Evolutionary conservation across 306 rosid species (phyloP), one percentile per base, ranked within the genome.

Genomic region (Delonix regia): DNA sequence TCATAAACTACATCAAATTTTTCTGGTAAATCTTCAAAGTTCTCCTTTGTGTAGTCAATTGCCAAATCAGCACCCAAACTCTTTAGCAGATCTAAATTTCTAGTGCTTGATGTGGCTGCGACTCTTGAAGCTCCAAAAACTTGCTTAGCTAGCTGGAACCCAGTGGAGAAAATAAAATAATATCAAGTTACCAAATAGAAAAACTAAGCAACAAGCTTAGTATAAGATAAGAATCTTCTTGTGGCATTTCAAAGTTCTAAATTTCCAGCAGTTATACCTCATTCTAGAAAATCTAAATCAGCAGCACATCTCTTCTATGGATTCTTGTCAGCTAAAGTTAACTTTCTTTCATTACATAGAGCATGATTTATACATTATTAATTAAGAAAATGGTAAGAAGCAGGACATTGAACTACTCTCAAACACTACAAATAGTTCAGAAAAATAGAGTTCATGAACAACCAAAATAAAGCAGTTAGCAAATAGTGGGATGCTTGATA

Each of bases 71-170:
- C 91, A 44, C 99, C 97, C 78, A 93, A 75, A 82, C 93, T 93
- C 86, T 95, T 93, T 86, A 92, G 74, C 16, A 93, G 74, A 76
- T 93, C 97, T 83, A 93, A 73, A 41, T 95, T 83, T 71, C 91
- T 86, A 15, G 94, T 88, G 90, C 98, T 93, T 36, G 97, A 67
- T 70, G 99, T 95, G 75, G 99, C 98, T 15, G 92, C 97, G 18
- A 95, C 89, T 87, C 86, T 87, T 48, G 97, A 89, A 73, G 99
- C 99, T 24, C 99, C 98, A 76, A 91, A 93, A 14, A 95, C 98
- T 70, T 95, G 92, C 81, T 91, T 95, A 30, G 97, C 99, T 67
- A 95, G 83, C 99, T 95, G 84, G 41, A 73, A 57, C 28, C 48
- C 52, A 55, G 79, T 0, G 25, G 18, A 33, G n/a, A 72, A 34